These are phyloP conservation scores for Diphasiastrum complanatum DNA, from an alignment of 83 land plant species.

Conservation along the genomic window DNA sequence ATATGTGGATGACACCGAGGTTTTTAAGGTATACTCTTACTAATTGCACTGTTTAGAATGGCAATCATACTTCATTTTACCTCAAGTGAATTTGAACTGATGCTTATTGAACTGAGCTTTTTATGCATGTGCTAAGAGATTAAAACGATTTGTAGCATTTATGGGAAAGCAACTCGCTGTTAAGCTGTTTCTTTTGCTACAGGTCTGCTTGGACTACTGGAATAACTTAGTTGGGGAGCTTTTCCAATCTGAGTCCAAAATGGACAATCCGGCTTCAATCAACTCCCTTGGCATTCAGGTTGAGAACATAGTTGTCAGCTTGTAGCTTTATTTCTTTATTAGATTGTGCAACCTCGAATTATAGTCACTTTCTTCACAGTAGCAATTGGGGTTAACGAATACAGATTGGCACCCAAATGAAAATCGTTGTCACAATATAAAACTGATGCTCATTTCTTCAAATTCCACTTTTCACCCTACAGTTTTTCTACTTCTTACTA, in stretches of 20 bases:
- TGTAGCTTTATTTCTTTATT: neutral
- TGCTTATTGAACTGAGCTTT: too few relatives aligned
- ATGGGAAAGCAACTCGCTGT: neutral
- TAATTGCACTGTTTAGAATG: too few relatives aligned
- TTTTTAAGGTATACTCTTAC: slow-evolving; percentile 74
- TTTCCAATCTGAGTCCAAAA: slow-evolving; percentile 68
- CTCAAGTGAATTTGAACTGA: too few relatives aligned
- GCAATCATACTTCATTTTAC: too few relatives aligned
- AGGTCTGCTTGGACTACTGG: slow-evolving; percentile 99
- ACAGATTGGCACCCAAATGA: too few relatives aligned
- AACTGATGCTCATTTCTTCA: too few relatives aligned
- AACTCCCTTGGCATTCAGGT: slow-evolving; percentile 85
- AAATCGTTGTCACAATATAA: too few relatives aligned
- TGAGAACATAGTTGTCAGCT: neutral
- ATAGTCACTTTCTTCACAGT: too few relatives aligned
- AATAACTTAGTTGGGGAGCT: slow-evolving; percentile 77
- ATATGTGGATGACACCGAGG: slow-evolving; percentile 97
- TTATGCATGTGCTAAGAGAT: too few relatives aligned
- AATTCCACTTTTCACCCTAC: too few relatives aligned
- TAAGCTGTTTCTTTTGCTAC: slow-evolving; percentile 2
- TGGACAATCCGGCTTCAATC: slow-evolving; percentile 67
- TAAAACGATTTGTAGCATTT: slow-evolving; percentile 10
- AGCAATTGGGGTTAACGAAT: too few relatives aligned
- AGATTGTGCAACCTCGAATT: neutral
- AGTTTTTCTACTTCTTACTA: too few relatives aligned